Evolutionary conservation across 495 filamentous ascomycete genomes (phyloP), one percentile per base, ranked within the genome.

Genomic region (Penicillium waksmanii): DNA sequence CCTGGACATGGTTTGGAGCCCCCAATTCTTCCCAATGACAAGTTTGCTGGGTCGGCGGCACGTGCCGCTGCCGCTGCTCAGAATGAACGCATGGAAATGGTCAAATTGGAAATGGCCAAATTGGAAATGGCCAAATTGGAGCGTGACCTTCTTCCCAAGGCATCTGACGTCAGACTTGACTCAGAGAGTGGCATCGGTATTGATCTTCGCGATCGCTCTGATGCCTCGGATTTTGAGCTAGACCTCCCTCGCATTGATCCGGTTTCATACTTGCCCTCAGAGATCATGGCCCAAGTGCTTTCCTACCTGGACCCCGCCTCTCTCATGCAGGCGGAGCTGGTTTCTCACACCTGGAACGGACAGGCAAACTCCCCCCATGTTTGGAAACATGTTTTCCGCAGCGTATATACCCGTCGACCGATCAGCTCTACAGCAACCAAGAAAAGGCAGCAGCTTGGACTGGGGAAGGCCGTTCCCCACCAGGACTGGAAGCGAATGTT

Each of bases 401-500:
- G 80, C 17, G 83, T 87, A 62, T 91, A 89, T 73, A 69, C 71
- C n/a, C 63, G 63, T 17, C 71, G 60, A 8, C 68, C 55, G 62
- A 71, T 40, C 66, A 82, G 66, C 75, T 68, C 47, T 78, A 79
- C 61, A 71, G 66, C 53, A 78, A 80, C 74, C 50, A 75, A 71
- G 64, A 73, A 72, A 58, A 78, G 71, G 46, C 72, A 72, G 47
- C 69, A 72, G 59, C 73, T 57, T 48, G 86, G 85, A 9, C 57
- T 84, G 47, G 84, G 85, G 5, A 81, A 83, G 64, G 58, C 71
- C 27, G 58, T 69, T 21, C 75, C 78, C 5, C 74, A 82, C 55
- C 84, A 87, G 54, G 83, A 96, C 66, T 98, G 94, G 94, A 92
- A 92, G 77, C 82, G 84, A 55, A 90, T 96, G 75, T 96, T 90